phyloP scores from a whole-genome alignment of 2,329 filamentous ascomycete genomes.

The Penicillium sp. region DNA sequence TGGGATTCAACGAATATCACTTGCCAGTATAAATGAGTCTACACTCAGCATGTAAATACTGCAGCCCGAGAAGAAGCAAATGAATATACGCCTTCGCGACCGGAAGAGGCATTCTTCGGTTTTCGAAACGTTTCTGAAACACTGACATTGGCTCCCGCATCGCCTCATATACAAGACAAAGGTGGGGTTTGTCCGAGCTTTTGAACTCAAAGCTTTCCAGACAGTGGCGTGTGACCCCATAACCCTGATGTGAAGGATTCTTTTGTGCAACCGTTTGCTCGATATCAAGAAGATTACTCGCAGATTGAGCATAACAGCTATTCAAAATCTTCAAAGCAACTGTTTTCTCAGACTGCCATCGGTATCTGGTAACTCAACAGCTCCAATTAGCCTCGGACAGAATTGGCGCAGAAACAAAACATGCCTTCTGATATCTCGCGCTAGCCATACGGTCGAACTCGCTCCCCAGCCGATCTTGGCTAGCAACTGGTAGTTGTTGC shows the following conservation, averaged over 20 bases:
- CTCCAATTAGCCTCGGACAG: not conserved
- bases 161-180: slow-evolving; percentile 39
- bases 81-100: slow-evolving; percentile 35
- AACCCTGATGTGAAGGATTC: slow-evolving; percentile 28
- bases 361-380: not conserved
- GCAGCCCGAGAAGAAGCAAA: slow-evolving; percentile 40
- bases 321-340: slow-evolving; percentile 34
- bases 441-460: slow-evolving; percentile 48
- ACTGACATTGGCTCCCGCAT: slow-evolving; percentile 39
- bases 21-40: slow-evolving; percentile 42
- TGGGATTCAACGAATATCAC: not conserved
- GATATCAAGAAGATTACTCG: slow-evolving; percentile 24
- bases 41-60: slow-evolving; percentile 45
- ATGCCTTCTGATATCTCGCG: slow-evolving; percentile 35
- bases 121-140: slow-evolving; percentile 29
- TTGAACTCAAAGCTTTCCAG: slow-evolving; percentile 25
- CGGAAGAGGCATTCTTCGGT: slow-evolving; percentile 27
- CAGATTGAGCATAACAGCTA: slow-evolving; percentile 17
- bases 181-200: slow-evolving; percentile 29
- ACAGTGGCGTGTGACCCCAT: slow-evolving; percentile 20
- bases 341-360: slow-evolving; percentile 15
- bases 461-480: slow-evolving; percentile 46
- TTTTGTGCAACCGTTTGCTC: slow-evolving; percentile 30
- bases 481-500: slow-evolving; percentile 39
- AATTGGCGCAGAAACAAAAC: not conserved